A percentile compares a stretch with the other conserved stretches of the same genome.
Conservation (phyloP, 2,329 filamentous ascomycete species). For the Sporothrix protearum region DNA sequence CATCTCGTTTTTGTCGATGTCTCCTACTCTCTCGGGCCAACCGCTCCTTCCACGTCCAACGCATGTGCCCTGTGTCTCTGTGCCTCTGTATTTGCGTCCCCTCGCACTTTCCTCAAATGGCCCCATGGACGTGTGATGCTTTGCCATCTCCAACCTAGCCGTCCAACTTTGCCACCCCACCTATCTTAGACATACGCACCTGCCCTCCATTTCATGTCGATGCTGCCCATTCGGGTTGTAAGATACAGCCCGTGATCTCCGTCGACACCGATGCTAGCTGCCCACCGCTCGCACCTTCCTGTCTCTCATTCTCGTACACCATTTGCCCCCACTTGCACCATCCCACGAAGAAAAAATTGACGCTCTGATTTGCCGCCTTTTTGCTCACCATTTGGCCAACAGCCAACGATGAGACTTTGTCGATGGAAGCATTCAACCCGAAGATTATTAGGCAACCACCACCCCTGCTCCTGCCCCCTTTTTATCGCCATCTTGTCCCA, state of each 20-base stretch:
- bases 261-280: slow-evolving; percentile 5
- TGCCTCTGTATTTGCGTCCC: background rate
- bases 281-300: background rate
- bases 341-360: background rate
- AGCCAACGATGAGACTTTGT: slow-evolving; percentile 6
- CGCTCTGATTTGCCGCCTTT: slow-evolving; percentile 20
- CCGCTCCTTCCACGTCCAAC: background rate
- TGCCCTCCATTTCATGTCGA: slow-evolving; percentile 1
- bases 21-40: background rate
- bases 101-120: background rate
- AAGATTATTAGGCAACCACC: slow-evolving; percentile 11
- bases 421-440: background rate
- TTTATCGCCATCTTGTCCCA: slow-evolving; percentile 1
- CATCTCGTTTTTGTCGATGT: background rate
- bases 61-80: background rate
- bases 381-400: background rate
- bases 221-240: background rate
- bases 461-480: background rate
- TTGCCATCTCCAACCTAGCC: background rate
- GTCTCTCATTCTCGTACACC: background rate
- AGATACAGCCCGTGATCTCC: background rate
- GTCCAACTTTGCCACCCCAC: slow-evolving; percentile 11
- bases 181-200: background rate
- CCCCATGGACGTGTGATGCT: background rate
- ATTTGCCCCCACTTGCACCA: slow-evolving; percentile 12